phyloP scores from a whole-genome alignment of 2,329 filamentous ascomycete genomes.

The Lecanosticta acicola region DNA sequence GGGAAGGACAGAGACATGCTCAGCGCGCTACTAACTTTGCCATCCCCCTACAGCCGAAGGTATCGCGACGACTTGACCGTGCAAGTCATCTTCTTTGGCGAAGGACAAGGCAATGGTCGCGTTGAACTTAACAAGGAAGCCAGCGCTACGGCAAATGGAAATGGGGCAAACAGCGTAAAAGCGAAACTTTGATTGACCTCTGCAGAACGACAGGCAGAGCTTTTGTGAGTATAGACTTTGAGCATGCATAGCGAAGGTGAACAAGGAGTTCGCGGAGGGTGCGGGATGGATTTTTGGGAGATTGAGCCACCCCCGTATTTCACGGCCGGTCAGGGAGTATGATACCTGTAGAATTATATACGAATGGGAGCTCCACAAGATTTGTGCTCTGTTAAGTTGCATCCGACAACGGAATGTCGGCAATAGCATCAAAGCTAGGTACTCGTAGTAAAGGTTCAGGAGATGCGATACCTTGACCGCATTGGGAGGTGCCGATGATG shows the following conservation, averaged over 20 bases:
- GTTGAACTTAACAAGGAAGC: conserved; percentile 83
- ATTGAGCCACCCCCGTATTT: neutral
- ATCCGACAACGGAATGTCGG: too few relatives aligned
- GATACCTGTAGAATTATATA: neutral
- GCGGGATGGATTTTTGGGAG: neutral
- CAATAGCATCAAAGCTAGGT: too few relatives aligned
- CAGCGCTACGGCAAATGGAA: conserved; percentile 50
- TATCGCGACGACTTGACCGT: conserved; percentile 96
- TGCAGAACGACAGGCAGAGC: neutral
- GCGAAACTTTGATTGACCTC: conserved; percentile 23
- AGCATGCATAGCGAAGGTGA: neutral
- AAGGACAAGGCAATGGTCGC: conserved; percentile 67
- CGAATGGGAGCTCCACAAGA: too few relatives aligned
- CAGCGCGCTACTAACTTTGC: conserved; percentile 82
- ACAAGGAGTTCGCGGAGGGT: neutral
- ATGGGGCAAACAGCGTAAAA: conserved; percentile 18
- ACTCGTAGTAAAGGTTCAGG: too few relatives aligned
- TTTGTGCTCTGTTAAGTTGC: too few relatives aligned
- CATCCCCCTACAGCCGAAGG: conserved; percentile 81
- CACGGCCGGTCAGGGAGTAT: neutral
- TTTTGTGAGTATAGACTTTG: too few relatives aligned
- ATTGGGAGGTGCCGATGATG: too few relatives aligned
- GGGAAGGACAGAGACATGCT: conserved; percentile 92
- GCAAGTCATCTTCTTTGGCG: conserved; percentile 96
- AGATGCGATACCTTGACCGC: too few relatives aligned